Evolutionary conservation across 208 protist genomes (phyloP).

Genomic region (Crithidia expoeki): DNA sequence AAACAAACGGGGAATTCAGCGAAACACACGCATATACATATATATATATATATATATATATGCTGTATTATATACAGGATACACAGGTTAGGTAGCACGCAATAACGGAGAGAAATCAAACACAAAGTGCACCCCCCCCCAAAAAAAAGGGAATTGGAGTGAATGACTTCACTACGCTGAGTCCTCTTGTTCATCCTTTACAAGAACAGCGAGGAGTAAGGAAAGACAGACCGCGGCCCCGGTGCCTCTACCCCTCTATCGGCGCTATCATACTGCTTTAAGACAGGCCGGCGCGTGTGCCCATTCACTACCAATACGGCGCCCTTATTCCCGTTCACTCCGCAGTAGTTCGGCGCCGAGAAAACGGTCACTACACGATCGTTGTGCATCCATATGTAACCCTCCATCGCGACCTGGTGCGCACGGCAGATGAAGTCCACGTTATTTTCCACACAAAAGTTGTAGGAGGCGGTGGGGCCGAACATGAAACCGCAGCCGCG

Average conservation of each 20-base stretch:
- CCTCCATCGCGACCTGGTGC: conserved; percentile 93
- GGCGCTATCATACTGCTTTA: conserved; percentile 56
- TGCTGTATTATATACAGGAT: no score
- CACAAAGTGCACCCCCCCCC: no score
- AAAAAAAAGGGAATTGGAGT: no score
- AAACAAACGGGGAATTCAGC: no score
- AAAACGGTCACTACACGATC: conserved; percentile 70
- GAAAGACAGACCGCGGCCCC: conserved; percentile 23
- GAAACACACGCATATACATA: no score
- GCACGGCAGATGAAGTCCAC: conserved; percentile 95
- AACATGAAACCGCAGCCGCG: conserved; percentile 98
- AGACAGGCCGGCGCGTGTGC: conserved; percentile 38
- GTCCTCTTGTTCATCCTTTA: not conserved
- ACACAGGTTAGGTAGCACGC: no score
- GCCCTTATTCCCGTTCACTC: conserved; percentile 67
- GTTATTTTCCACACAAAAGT: conserved; percentile 96
- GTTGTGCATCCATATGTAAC: conserved; percentile 68
- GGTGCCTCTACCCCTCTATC: conserved; percentile 15
- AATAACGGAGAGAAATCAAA: no score
- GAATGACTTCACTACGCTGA: not conserved
- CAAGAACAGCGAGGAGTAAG: conserved; percentile 25
- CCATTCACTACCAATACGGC: conserved; percentile 66
- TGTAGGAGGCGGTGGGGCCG: conserved; percentile 91
- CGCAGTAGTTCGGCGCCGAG: conserved; percentile 82
- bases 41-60: no score